Percentiles rank a stretch among this genome's conserved stretches.
These are phyloP conservation scores for Trichophyton rubrum DNA, from an alignment of 2,329 filamentous ascomycete genomes.

Conservation along the genomic window DNA sequence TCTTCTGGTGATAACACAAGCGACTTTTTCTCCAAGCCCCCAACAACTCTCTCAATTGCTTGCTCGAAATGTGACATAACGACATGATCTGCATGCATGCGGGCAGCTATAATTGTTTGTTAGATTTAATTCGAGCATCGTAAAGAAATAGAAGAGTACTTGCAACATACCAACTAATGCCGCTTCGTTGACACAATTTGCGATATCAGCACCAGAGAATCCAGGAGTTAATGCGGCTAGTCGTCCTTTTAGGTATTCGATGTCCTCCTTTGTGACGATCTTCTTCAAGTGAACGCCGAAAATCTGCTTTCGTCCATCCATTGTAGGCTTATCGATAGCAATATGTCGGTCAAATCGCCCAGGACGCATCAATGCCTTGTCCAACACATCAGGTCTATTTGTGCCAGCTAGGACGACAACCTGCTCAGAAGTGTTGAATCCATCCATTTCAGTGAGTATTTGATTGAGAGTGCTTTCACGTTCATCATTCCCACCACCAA, in stretches of 20 bases:
- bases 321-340: slow-evolving; percentile 84
- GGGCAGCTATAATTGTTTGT: slow-evolving; percentile 51
- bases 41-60: slow-evolving; percentile 93
- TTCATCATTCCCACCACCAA: slow-evolving; percentile 89
- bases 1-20: slow-evolving; percentile 85
- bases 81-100: slow-evolving; percentile 66
- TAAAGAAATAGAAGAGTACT: not conserved
- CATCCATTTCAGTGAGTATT: slow-evolving; percentile 98
- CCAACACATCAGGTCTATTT: slow-evolving; percentile 85
- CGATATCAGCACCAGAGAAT: slow-evolving; percentile 95
- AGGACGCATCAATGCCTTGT: slow-evolving; percentile 90
- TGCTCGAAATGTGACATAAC: slow-evolving; percentile 89
- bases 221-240: slow-evolving; percentile 87
- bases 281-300: slow-evolving; percentile 90
- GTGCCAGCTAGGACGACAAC: slow-evolving; percentile 95
- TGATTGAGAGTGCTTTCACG: slow-evolving; percentile 95
- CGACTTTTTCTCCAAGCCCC: slow-evolving; percentile 93
- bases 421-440: slow-evolving; percentile 93
- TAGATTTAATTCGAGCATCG: not conserved
- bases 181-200: slow-evolving; percentile 96
- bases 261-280: slow-evolving; percentile 83
- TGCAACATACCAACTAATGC: slow-evolving; percentile 70
- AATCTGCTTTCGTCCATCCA: slow-evolving; percentile 92
- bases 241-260: slow-evolving; percentile 76
- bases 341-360: slow-evolving; percentile 97